These are phyloP conservation scores for Blastobotrys parvus DNA, from an alignment of 805 yeast genomes.

Conservation along the genomic window DNA sequence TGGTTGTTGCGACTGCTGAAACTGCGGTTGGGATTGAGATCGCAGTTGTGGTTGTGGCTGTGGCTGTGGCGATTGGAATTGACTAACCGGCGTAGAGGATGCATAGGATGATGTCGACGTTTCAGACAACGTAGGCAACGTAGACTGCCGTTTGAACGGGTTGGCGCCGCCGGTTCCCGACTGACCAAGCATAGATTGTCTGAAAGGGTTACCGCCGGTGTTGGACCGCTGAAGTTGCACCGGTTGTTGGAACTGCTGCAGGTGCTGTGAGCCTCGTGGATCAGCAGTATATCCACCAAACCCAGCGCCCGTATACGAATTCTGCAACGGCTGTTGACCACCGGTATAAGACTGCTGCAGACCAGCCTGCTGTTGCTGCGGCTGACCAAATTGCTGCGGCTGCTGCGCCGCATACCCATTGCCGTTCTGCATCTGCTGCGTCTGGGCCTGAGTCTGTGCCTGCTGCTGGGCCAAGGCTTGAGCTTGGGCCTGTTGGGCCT, in stretches of 20 bases:
- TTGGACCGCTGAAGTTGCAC: slow-evolving; percentile 12
- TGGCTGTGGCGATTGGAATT: slow-evolving; percentile 4
- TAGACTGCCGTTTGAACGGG: slow-evolving; percentile 16
- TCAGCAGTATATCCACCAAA: slow-evolving; percentile 3
- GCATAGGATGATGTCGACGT: slow-evolving; percentile 1
- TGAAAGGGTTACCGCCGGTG: slow-evolving; percentile 18
- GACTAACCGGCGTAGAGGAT: slow-evolving; percentile 12
- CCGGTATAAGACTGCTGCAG: slow-evolving; percentile 11
- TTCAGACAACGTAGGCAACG: slow-evolving; percentile 12
- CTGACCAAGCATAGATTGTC: slow-evolving; percentile 10
- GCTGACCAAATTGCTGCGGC: slow-evolving; percentile 12
- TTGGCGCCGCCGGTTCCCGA: slow-evolving; percentile 6
- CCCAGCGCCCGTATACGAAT: slow-evolving; percentile 4
- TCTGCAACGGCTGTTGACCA: background rate
- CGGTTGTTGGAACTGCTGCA: slow-evolving; percentile 13
- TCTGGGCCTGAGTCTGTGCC: slow-evolving; percentile 11
- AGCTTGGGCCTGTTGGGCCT: slow-evolving; percentile 6
- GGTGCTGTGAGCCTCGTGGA: slow-evolving; percentile 18
- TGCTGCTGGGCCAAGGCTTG: slow-evolving; percentile 9
- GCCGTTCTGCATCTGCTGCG: slow-evolving; percentile 8
- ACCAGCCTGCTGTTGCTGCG: slow-evolving; percentile 14
- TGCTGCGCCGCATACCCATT: slow-evolving; percentile 13
- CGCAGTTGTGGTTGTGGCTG: slow-evolving; percentile 19
- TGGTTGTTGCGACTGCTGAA: background rate
- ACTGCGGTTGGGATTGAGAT: slow-evolving; percentile 3